Percentiles rank a stretch among this genome's conserved stretches.
Conservation (phyloP, 768 basidiomycete genomes). For the Suillus tomentosus region DNA sequence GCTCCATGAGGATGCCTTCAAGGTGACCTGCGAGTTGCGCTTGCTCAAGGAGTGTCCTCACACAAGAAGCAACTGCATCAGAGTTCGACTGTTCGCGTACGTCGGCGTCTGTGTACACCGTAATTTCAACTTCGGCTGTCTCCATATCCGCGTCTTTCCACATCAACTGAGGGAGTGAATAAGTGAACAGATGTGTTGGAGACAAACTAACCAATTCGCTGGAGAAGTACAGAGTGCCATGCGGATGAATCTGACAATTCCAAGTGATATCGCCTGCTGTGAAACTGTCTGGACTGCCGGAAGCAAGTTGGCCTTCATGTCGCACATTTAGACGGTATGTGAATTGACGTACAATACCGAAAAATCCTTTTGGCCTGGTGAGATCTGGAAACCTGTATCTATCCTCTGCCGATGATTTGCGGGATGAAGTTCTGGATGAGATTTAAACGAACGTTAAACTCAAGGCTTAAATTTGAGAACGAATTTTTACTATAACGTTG, state of each 20-base stretch:
- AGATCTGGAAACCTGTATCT: not conserved
- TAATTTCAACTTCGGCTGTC: not conserved
- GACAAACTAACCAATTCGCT: not conserved
- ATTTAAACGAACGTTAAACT: too few relatives aligned
- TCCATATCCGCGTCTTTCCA: not conserved
- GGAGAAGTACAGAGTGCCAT: not conserved
- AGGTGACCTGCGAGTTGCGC: not conserved
- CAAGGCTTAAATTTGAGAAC: not conserved
- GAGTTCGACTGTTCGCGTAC: not conserved
- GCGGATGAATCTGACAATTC: not conserved
- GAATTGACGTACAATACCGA: not conserved
- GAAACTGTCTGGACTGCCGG: not conserved
- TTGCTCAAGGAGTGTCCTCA: not conserved
- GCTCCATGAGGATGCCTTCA: not conserved
- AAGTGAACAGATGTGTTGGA: not conserved
- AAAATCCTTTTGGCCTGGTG: not conserved
- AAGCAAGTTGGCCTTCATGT: too few relatives aligned
- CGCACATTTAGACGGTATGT: too few relatives aligned
- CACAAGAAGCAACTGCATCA: not conserved
- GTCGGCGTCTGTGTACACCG: constrained; percentile 1
- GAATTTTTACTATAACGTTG: too few relatives aligned
- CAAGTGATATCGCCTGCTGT: not conserved
- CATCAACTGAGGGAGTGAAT: not conserved
- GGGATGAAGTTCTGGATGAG: too few relatives aligned
- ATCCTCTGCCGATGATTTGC: not conserved